Conservation (phyloP, 805 yeast species). For the Ogataea paraovalis region DNA sequence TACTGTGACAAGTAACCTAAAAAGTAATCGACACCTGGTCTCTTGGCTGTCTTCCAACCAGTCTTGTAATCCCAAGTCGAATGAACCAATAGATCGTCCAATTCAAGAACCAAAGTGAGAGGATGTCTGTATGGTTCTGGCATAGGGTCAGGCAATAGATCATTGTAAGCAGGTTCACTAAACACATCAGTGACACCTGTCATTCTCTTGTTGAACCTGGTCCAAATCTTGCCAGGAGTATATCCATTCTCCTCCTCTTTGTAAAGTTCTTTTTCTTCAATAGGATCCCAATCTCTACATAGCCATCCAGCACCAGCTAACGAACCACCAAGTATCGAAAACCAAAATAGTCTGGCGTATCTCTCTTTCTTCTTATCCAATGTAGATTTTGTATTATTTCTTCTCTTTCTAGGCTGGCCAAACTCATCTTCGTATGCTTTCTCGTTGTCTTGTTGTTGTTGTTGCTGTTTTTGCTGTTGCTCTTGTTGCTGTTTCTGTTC, state of each 20-base stretch:
- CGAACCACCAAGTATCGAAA: slow-evolving; percentile 50
- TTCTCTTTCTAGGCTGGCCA: slow-evolving; percentile 38
- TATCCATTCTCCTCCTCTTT: slow-evolving; percentile 61
- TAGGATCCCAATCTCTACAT: slow-evolving; percentile 82
- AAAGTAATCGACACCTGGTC: slow-evolving; percentile 98
- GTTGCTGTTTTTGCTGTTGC: slow-evolving; percentile 1
- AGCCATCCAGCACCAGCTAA: slow-evolving; percentile 57
- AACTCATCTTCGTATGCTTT: slow-evolving; percentile 26
- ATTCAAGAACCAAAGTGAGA: slow-evolving; percentile 77
- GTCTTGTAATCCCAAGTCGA: slow-evolving; percentile 86
- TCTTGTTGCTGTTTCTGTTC: slow-evolving; percentile 7
- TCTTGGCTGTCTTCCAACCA: slow-evolving; percentile 98
- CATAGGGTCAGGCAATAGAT: slow-evolving; percentile 86
- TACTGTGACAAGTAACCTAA: slow-evolving; percentile 91
- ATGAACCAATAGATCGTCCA: slow-evolving; percentile 89
- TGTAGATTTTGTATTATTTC: slow-evolving; percentile 58
- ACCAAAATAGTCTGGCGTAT: slow-evolving; percentile 70
- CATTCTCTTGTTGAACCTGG: slow-evolving; percentile 67
- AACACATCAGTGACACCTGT: slow-evolving; percentile 75
- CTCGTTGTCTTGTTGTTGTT: background rate
- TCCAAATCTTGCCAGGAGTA: slow-evolving; percentile 59
- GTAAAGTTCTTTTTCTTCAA: slow-evolving; percentile 50
- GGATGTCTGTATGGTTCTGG: slow-evolving; percentile 93
- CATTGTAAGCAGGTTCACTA: slow-evolving; percentile 91
- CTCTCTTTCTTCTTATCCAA: slow-evolving; percentile 80